Conservation (phyloP, 139 green algal species). For the Chlorella sp. region DNA sequence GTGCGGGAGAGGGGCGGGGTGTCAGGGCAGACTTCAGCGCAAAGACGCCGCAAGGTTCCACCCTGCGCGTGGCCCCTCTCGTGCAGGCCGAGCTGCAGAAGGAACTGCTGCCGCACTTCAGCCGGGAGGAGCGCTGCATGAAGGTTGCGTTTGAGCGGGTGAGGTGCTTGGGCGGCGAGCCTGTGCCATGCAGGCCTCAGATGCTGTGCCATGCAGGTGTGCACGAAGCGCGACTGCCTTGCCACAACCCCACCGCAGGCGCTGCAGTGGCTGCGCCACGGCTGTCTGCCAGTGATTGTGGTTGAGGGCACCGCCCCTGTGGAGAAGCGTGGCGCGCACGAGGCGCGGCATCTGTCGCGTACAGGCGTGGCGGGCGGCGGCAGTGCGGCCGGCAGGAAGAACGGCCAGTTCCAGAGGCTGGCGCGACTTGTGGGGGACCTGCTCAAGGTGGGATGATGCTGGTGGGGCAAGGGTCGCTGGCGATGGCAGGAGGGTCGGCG, state of each 20-base stretch:
- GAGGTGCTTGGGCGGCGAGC: neutral
- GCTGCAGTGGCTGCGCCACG: constrained; percentile 69
- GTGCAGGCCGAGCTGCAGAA: constrained; percentile 47
- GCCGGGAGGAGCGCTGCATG: constrained; percentile 30
- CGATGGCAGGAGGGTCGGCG: too few relatives aligned
- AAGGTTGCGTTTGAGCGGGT: constrained; percentile 67
- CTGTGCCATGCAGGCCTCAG: neutral
- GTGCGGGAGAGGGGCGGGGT: too few relatives aligned
- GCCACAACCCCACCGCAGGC: constrained; percentile 44
- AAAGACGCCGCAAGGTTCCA: too few relatives aligned
- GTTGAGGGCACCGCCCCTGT: constrained; percentile 58
- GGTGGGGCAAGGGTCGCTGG: too few relatives aligned
- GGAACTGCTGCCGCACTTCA: constrained; percentile 41
- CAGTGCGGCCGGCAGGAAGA: neutral
- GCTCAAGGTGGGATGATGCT: constrained; percentile 6
- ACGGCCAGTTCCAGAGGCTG: constrained; percentile 1
- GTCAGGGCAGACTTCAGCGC: too few relatives aligned
- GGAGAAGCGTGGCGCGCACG: constrained; percentile 59
- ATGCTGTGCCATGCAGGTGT: neutral
- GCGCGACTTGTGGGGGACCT: neutral
- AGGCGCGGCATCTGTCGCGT: constrained; percentile 33
- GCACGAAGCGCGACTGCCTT: neutral
- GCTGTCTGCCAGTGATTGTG: constrained; percentile 65
- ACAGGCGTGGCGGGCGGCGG: constrained; percentile 11
- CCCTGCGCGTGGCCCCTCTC: too few relatives aligned